Conservation (phyloP, 2,329 filamentous ascomycete species). For the Xylariaceae sp. region DNA sequence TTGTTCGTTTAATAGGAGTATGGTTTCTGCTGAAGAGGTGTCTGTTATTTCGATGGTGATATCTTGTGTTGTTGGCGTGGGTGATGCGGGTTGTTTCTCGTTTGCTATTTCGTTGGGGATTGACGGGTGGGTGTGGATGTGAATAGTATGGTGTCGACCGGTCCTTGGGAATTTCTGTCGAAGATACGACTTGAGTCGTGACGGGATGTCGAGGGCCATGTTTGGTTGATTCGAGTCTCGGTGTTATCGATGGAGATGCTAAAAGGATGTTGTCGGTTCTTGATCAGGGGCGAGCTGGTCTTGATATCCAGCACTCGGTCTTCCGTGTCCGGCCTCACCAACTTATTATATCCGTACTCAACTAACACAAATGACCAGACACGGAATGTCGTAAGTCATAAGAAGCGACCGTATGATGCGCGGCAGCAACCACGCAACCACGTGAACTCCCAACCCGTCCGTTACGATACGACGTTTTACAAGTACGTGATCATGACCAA, state of each 20-base stretch:
- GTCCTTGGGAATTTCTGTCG: slow-evolving; percentile 21
- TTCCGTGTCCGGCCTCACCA: too few species aligned
- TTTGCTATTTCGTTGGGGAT: not conserved
- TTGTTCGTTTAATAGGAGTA: slow-evolving; percentile 18
- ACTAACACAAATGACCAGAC: too few species aligned
- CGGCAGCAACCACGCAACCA: too few species aligned
- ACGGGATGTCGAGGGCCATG: slow-evolving; percentile 25
- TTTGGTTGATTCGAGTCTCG: not conserved
- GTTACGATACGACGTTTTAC: too few species aligned
- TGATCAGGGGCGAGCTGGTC: too few species aligned
- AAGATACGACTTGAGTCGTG: slow-evolving; percentile 26
- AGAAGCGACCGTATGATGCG: too few species aligned
- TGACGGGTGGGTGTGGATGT: slow-evolving; percentile 9
- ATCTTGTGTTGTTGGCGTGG: not conserved
- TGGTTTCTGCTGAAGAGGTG: too few species aligned
- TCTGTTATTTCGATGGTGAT: not conserved
- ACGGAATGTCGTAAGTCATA: too few species aligned
- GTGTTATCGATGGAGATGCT: not conserved
- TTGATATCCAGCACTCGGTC: too few species aligned
- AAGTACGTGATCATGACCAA: too few species aligned
- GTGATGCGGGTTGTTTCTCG: not conserved
- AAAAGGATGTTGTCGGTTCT: not conserved
- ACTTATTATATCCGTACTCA: too few species aligned
- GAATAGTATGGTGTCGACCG: slow-evolving; percentile 17
- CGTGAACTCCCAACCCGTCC: too few species aligned